Base-by-base conservation (phyloP, 768 basidiomycete species). In the Pleurotus sapidus region DNA sequence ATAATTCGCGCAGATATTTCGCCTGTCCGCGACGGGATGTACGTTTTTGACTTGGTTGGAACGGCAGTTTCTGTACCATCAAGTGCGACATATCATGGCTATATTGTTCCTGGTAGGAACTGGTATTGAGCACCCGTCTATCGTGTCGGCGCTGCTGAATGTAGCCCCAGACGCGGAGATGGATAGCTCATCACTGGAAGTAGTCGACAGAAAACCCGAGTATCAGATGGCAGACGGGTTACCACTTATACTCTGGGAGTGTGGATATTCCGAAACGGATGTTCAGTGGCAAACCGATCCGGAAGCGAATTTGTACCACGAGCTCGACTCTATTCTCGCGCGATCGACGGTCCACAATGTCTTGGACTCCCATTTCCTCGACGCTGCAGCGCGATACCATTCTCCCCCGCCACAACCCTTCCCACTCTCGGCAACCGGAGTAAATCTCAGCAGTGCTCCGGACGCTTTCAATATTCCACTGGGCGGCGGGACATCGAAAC, bases 221-320 rank as follows among this genome's bases (percentile, higher is more conserved):
- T 98, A 98, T 68, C 87, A 90, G 63, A 98, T 98, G 91, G 94
- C 95, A 5, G 90, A 95, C 62, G 88, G 84, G 1, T 77, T 97
- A 0, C 95, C 96, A 1, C 82, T 99, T 39, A 82, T 98, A 71
- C 83, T 98, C 12, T 96, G 94, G 90, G 87, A 92, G 23, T 95
- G 94, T 65, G 84, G 77, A 1, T 98, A 93, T 69, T 72, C 78
- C 30, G 80, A 81, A 24, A 75, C 73, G 15, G 84, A 85, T 39
- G 77, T 95, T 6, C 74, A 77, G 55, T 98, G 96, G 95, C 81
- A 84, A 51, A 84, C 80, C 3, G 74, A 59, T 39, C 25, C 11
- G 67, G 68, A 46, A 65, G 56, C 46, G 71, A 65, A 63, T 70
- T 63, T 89, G 24, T 77, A 81, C 58, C 74, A 80, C 47, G 78